Percentiles rank a stretch among this genome's conserved stretches.
These are phyloP conservation scores for Ophiostoma piceae DNA, from an alignment of 2,329 filamentous ascomycete genomes.

Conservation along the genomic window DNA sequence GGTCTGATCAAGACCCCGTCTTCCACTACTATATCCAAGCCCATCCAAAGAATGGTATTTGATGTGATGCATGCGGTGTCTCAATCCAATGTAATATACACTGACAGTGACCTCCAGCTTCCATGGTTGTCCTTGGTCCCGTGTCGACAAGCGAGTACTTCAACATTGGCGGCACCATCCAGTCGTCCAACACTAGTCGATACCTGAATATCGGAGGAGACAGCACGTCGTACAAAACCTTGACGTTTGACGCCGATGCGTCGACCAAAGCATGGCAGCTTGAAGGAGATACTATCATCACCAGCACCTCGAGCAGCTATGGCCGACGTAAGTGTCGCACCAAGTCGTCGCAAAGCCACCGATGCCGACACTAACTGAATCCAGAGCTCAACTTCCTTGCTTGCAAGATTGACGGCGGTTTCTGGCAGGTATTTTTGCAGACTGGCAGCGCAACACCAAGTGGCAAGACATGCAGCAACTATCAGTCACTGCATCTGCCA, in stretches of 20 bases:
- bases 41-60: background rate
- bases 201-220: slow-evolving; percentile 46
- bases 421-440: slow-evolving; percentile 50
- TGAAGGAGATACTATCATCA: slow-evolving; percentile 44
- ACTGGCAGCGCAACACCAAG: slow-evolving; percentile 47
- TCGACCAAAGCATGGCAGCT: slow-evolving; percentile 48
- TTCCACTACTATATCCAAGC: background rate
- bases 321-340: slow-evolving; percentile 41
- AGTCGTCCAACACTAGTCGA: slow-evolving; percentile 43
- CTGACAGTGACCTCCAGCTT: background rate
- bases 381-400: background rate
- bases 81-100: too few species aligned
- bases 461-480: slow-evolving; percentile 49
- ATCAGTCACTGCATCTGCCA: slow-evolving; percentile 50
- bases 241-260: slow-evolving; percentile 38
- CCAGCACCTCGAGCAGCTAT: slow-evolving; percentile 39
- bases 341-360: slow-evolving; percentile 29
- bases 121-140: slow-evolving; percentile 46
- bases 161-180: slow-evolving; percentile 45
- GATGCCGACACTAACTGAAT: background rate
- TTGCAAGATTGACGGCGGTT: slow-evolving; percentile 38
- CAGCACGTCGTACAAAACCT: slow-evolving; percentile 30
- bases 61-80: background rate
- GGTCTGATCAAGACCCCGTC: background rate
- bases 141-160: slow-evolving; percentile 46